These are phyloP conservation scores for Malassezia yamatoensis DNA, from an alignment of 1,284 basidiomycete genomes.

Conservation along the genomic window DNA sequence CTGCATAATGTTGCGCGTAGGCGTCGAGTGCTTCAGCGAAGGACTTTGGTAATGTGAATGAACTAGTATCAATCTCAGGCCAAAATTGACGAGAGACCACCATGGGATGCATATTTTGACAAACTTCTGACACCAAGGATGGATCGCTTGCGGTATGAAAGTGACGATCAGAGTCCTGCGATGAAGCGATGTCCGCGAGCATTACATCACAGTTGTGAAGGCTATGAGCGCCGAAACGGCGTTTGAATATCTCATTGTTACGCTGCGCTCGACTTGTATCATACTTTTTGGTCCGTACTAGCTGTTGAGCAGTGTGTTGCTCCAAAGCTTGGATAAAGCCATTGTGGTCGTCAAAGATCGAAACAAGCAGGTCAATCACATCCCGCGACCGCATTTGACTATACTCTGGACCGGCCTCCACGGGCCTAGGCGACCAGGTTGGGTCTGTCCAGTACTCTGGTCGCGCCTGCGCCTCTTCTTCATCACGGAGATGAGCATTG, in stretches of 20 bases:
- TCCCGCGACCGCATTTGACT: constrained; percentile 35
- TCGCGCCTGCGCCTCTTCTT: constrained; percentile 3
- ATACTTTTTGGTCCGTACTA: constrained; percentile 35
- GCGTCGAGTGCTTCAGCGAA: constrained; percentile 25
- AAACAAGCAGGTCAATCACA: constrained; percentile 41
- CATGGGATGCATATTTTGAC: constrained; percentile 28
- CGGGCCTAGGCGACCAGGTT: constrained; percentile 15
- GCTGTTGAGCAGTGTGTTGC: constrained; percentile 37
- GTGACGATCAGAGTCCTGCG: constrained; percentile 23
- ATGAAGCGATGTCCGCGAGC: constrained; percentile 38
- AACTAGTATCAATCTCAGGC: constrained; percentile 26
- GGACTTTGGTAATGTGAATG: constrained; percentile 29
- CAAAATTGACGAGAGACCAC: constrained; percentile 43
- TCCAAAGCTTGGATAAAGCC: constrained; percentile 42
- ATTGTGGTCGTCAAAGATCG: constrained; percentile 42
- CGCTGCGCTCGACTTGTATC: constrained; percentile 28
- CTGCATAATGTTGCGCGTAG: constrained; percentile 17
- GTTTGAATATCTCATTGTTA: constrained; percentile 44
- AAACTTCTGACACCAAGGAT: not conserved
- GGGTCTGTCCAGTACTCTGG: constrained; percentile 20
- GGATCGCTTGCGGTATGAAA: constrained; percentile 18
- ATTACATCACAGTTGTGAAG: constrained; percentile 45
- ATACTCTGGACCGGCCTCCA: constrained; percentile 30
- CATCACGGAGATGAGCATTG: constrained; percentile 3
- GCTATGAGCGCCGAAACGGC: constrained; percentile 36